These are phyloP conservation scores for Retiboletus fuscus DNA, from an alignment of 1,284 basidiomycete species.

Conservation along the genomic window DNA sequence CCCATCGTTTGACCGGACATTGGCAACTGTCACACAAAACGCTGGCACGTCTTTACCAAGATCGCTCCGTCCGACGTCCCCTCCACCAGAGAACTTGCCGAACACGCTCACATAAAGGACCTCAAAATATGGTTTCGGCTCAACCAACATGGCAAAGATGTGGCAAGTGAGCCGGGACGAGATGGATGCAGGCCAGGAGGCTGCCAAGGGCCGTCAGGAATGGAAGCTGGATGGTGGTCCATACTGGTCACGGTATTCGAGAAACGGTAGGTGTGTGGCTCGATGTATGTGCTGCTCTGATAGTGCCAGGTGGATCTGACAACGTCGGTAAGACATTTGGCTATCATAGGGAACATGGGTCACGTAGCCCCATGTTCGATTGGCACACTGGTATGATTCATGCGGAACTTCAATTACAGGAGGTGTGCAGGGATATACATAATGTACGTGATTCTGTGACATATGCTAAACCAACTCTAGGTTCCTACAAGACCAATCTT, in stretches of 20 bases:
- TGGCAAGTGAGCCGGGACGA: constrained; percentile 90
- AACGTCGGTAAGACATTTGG: constrained; percentile 73
- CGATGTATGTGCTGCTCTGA: background rate
- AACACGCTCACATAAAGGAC: constrained; percentile 77
- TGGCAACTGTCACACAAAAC: constrained; percentile 67
- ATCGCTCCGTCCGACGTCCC: constrained; percentile 64
- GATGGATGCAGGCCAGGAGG: constrained; percentile 82
- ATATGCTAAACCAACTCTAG: constrained; percentile 52
- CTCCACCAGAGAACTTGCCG: constrained; percentile 56
- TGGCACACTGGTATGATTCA: constrained; percentile 92
- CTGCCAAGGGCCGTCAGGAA: constrained; percentile 81
- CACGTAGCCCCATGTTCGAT: constrained; percentile 93
- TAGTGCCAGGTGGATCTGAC: background rate
- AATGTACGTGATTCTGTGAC: constrained; percentile 67
- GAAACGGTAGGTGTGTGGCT: constrained; percentile 85
- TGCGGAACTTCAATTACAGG: constrained; percentile 89
- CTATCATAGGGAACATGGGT: constrained; percentile 84
- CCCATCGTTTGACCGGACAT: constrained; percentile 61
- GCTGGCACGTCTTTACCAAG: constrained; percentile 63
- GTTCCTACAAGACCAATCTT: constrained; percentile 93
- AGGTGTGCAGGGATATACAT: constrained; percentile 81
- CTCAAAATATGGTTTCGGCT: constrained; percentile 81
- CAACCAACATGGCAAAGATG: constrained; percentile 83
- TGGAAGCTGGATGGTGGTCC: constrained; percentile 89
- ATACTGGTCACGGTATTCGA: constrained; percentile 85